A percentile compares a stretch with the other conserved stretches of the same genome.
Evolutionary conservation across 768 basidiomycete genomes (phyloP).

Genomic region (Boletus huronensis): DNA sequence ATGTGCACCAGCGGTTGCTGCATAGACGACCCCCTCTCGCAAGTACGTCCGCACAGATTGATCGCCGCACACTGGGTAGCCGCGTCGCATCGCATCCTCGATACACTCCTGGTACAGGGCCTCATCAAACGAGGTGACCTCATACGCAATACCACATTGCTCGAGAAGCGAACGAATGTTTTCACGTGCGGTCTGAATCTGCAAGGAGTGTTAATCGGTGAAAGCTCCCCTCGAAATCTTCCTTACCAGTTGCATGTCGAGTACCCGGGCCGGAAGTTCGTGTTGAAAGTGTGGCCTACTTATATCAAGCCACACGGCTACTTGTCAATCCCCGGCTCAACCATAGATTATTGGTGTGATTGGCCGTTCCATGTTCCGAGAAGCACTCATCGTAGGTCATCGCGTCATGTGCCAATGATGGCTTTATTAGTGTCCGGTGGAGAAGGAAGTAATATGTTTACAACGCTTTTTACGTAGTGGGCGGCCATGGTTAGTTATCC

Average conservation of each 20-base stretch:
- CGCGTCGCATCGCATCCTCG: constrained; percentile 19
- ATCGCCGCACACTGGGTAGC: constrained; percentile 25
- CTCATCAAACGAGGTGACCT: constrained; percentile 9
- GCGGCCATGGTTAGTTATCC: background rate
- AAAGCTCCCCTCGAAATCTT: background rate
- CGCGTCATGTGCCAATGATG: background rate
- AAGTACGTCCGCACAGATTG: constrained; percentile 28
- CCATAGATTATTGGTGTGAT: background rate
- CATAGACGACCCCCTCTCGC: constrained; percentile 28
- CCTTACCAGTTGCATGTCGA: constrained; percentile 12
- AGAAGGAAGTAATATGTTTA: background rate
- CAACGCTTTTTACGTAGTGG: background rate
- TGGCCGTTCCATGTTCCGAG: background rate
- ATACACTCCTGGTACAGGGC: constrained; percentile 20
- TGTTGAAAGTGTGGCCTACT: background rate
- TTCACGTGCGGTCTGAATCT: constrained; percentile 9
- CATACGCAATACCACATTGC: constrained; percentile 13
- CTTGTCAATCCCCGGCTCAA: background rate
- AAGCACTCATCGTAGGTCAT: background rate
- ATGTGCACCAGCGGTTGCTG: background rate
- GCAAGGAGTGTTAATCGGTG: background rate
- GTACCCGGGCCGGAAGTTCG: background rate
- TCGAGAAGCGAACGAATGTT: constrained; percentile 13
- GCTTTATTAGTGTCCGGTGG: background rate
- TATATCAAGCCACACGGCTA: background rate